Percentiles rank a stretch among this genome's conserved stretches.
These are phyloP conservation scores for Scleromitrula shiraiana DNA, from an alignment of 2,329 filamentous ascomycete genomes.

Conservation along the genomic window DNA sequence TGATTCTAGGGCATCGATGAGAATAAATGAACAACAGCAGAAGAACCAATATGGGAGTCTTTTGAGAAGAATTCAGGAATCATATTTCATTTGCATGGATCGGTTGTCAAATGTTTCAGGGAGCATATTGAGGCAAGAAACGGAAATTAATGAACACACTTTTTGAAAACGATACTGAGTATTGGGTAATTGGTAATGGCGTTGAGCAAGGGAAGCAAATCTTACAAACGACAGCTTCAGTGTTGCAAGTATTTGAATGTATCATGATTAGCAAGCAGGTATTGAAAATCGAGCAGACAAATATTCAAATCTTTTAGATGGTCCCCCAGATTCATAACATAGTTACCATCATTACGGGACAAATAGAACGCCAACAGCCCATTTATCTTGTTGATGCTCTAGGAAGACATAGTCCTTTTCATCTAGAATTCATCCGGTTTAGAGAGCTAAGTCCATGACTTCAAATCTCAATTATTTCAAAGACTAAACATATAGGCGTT, in stretches of 20 bases:
- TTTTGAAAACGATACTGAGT: no score
- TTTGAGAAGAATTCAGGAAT: no score
- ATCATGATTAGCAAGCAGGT: background rate
- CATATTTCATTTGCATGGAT: no score
- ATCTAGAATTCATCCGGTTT: slow-evolving; percentile 27
- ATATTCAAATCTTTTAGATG: slow-evolving; percentile 22
- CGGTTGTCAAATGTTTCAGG: no score
- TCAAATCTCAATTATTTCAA: background rate
- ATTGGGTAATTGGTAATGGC: no score
- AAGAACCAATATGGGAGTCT: no score
- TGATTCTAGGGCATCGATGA: background rate
- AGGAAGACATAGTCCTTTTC: slow-evolving; percentile 23
- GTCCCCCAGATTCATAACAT: slow-evolving; percentile 20
- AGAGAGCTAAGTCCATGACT: slow-evolving; percentile 12
- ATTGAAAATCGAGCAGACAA: slow-evolving; percentile 16
- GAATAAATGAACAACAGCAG: slow-evolving; percentile 7
- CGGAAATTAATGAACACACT: no score
- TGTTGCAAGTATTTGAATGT: background rate
- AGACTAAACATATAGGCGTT: slow-evolving; percentile 15
- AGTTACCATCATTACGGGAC: slow-evolving; percentile 19
- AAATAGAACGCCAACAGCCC: slow-evolving; percentile 28
- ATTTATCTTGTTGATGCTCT: slow-evolving; percentile 28
- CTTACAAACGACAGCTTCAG: no score
- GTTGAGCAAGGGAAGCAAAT: no score
- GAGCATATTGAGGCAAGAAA: no score